A percentile compares a stretch with the other conserved stretches of the same genome.
Evolutionary conservation across 2,329 filamentous ascomycete species (phyloP).

Genomic region (Pseudocercospora cruenta): DNA sequence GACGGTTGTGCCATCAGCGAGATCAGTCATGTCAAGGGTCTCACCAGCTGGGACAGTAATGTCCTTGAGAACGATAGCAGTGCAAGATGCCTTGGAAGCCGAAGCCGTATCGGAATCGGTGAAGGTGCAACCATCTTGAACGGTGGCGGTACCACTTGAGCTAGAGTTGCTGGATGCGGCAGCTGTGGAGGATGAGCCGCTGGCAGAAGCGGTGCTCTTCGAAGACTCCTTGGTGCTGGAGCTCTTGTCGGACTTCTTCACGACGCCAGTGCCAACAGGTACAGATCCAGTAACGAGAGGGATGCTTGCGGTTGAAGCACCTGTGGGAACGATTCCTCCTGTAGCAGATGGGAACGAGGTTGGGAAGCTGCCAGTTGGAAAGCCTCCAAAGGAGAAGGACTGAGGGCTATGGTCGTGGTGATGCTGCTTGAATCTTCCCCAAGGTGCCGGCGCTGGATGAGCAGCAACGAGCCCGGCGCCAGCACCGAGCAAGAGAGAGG

Average conservation of each 20-base stretch:
- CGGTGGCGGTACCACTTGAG: conserved; percentile 9
- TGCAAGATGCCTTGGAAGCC: conserved; percentile 46
- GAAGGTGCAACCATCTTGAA: conserved; percentile 24
- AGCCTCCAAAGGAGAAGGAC: conserved; percentile 1
- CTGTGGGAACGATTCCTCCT: conserved; percentile 4
- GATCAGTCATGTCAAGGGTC: conserved; percentile 47
- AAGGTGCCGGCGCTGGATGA: conserved; percentile 14
- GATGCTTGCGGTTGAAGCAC: conserved; percentile 1
- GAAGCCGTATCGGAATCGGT: conserved; percentile 24
- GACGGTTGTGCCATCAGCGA: conserved; percentile 51
- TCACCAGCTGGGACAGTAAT: conserved; percentile 45
- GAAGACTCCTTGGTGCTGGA: background rate
- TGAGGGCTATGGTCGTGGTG: conserved; percentile 10
- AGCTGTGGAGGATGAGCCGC: conserved; percentile 7
- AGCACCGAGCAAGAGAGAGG: conserved; percentile 25
- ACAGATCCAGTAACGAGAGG: conserved; percentile 13
- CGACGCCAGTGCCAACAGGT: conserved; percentile 8
- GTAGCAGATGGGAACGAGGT: conserved; percentile 2
- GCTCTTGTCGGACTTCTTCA: conserved; percentile 9
- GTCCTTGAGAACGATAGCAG: conserved; percentile 46
- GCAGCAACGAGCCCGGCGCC: conserved; percentile 24
- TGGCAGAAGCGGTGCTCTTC: conserved; percentile 7
- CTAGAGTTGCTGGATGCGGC: background rate
- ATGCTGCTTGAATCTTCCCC: conserved; percentile 8
- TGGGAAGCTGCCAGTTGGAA: background rate